Evolutionary conservation across 192 early-diverging fungal species (phyloP).

Genomic region (Umbelopsis isabellina): DNA sequence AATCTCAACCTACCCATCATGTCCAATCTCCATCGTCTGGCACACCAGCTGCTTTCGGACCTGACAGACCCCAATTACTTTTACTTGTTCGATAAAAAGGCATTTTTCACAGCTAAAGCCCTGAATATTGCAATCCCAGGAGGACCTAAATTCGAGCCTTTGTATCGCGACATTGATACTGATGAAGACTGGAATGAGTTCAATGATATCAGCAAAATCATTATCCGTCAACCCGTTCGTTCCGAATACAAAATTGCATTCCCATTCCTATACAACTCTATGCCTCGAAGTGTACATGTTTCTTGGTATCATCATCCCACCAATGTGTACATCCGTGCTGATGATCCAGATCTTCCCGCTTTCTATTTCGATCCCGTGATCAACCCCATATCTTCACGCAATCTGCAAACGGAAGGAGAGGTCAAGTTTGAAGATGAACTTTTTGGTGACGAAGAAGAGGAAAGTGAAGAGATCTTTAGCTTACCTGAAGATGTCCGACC

Average conservation of each 20-base stretch:
- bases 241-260: constrained; percentile 99
- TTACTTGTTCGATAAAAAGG: constrained; percentile 94
- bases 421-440: constrained; percentile 64
- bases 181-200: constrained; percentile 99
- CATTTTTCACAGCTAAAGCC: constrained; percentile 97
- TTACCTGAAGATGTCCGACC: constrained; percentile 79
- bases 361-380: constrained; percentile 98
- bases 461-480: constrained; percentile 80
- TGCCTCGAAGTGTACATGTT: constrained; percentile 90
- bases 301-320: constrained; percentile 94
- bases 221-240: constrained; percentile 97
- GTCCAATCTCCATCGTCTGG: constrained; percentile 91
- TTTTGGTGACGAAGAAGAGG: constrained; percentile 81
- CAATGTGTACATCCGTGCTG: constrained; percentile 84
- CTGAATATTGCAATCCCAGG: constrained; percentile 98
- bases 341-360: constrained; percentile 95
- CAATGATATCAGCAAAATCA: constrained; percentile 99
- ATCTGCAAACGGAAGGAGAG: constrained; percentile 53
- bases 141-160: constrained; percentile 97
- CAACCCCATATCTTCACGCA: constrained; percentile 94
- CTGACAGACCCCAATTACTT: constrained; percentile 96
- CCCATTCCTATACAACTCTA: constrained; percentile 97
- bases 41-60: constrained; percentile 93
- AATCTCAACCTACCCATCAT: constrained; percentile 90
- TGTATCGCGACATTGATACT: constrained; percentile 94